Evolutionary conservation across 2,329 filamentous ascomycete species (phyloP).

Genomic region (Fusarium chuoi): DNA sequence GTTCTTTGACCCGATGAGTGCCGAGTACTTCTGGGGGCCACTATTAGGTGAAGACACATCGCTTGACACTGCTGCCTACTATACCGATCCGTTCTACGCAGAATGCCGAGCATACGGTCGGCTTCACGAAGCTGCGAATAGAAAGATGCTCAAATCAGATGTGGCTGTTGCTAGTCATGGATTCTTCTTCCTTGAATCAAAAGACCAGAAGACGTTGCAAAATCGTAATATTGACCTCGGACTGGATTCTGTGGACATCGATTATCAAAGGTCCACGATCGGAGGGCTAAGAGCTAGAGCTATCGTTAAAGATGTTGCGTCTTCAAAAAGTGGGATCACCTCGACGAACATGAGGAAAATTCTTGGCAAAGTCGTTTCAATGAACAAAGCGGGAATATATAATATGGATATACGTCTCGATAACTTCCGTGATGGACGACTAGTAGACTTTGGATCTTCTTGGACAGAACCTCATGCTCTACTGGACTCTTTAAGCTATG

Average conservation of each 20-base stretch:
- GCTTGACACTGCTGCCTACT: conserved; percentile 26
- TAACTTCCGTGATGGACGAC: conserved; percentile 21
- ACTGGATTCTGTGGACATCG: conserved; percentile 3
- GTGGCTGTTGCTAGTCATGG: neutral
- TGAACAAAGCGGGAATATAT: conserved; percentile 21
- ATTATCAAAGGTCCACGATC: conserved; percentile 19
- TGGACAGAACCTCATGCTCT: conserved; percentile 32
- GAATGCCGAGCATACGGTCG: conserved; percentile 39
- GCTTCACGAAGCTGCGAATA: conserved; percentile 5
- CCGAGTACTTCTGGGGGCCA: conserved; percentile 32
- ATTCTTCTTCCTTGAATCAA: conserved; percentile 10
- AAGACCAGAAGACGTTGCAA: conserved; percentile 7
- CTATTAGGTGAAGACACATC: conserved; percentile 18
- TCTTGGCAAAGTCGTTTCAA: neutral
- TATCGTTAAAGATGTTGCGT: conserved; percentile 30
- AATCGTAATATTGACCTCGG: conserved; percentile 14
- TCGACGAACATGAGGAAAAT: neutral
- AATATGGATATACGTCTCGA: conserved; percentile 28
- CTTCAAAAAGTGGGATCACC: conserved; percentile 10
- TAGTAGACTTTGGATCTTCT: conserved; percentile 34
- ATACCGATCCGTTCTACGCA: conserved; percentile 38
- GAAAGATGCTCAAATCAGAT: neutral
- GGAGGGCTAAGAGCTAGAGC: conserved; percentile 19
- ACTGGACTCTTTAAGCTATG: conserved; percentile 8
- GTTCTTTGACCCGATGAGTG: conserved; percentile 28